Conservation (phyloP, 257 asterid genomes). For the Solanum piurae region DNA sequence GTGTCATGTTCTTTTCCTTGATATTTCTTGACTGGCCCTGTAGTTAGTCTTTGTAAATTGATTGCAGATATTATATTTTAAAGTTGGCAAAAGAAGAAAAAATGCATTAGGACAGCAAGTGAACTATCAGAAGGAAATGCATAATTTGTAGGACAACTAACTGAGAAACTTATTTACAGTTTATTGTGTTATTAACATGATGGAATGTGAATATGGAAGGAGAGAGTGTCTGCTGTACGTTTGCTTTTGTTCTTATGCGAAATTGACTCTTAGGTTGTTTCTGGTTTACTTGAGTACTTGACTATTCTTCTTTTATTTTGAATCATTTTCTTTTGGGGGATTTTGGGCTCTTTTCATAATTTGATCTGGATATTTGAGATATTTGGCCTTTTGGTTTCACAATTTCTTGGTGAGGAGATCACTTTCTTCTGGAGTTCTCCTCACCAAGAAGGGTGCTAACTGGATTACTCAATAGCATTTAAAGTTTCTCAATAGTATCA, state of each 20-base stretch:
- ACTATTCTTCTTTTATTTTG: neutral
- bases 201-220: neutral
- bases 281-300: neutral
- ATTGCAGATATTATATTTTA: neutral
- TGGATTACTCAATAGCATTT: slow-evolving; percentile 50
- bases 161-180: neutral
- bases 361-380: neutral
- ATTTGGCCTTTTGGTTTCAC: neutral
- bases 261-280: neutral
- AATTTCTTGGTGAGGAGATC: slow-evolving; percentile 15
- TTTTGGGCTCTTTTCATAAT: neutral
- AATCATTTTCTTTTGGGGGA: neutral
- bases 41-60: neutral
- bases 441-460: slow-evolving; percentile 31
- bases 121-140: neutral
- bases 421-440: slow-evolving; percentile 53
- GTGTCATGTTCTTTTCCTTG: neutral
- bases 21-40: neutral
- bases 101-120: neutral
- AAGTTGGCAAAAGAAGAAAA: neutral
- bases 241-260: neutral
- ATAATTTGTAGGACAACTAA: neutral
- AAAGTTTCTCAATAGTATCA: slow-evolving; percentile 4
- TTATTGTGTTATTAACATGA: neutral
- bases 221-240: neutral